Percentiles rank a stretch among this genome's conserved stretches.
Conservation (phyloP, 169 alveolate species). For the Blepharisma undulans region DNA sequence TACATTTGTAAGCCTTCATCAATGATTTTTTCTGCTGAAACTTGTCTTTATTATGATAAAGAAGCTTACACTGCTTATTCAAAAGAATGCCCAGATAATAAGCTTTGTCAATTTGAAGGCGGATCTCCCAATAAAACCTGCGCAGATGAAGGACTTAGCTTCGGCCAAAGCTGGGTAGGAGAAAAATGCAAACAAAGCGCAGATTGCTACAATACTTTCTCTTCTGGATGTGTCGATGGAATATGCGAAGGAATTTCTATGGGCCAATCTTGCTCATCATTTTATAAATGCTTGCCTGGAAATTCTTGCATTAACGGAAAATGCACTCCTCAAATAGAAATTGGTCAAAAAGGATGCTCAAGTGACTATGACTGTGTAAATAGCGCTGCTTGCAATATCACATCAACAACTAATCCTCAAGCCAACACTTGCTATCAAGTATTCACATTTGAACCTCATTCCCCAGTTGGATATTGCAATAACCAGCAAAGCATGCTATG, state of each 20-base stretch:
- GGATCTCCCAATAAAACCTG: not conserved
- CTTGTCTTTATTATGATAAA: not conserved
- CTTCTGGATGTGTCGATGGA: not conserved
- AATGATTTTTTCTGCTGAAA: not conserved
- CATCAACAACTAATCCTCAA: not conserved
- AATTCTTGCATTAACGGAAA: not conserved
- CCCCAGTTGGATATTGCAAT: not conserved
- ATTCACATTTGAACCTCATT: not conserved
- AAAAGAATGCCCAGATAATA: not conserved
- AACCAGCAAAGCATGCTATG: not conserved
- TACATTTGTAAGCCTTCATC: not conserved
- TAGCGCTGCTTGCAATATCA: not conserved
- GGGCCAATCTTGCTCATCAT: not conserved
- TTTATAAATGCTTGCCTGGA: not conserved
- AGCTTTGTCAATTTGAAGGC: not conserved
- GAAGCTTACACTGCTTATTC: not conserved
- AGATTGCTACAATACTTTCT: not conserved
- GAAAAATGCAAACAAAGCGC: not conserved
- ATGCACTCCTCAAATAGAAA: not conserved
- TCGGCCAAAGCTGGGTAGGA: not conserved
- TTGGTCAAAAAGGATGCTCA: constrained; percentile 1
- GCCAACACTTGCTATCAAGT: not conserved
- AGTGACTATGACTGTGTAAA: constrained; percentile 19
- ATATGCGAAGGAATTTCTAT: not conserved
- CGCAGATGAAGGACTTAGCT: not conserved